These are phyloP conservation scores for Solanum clarkiae DNA, from an alignment of 257 asterid genomes.

Conservation along the genomic window DNA sequence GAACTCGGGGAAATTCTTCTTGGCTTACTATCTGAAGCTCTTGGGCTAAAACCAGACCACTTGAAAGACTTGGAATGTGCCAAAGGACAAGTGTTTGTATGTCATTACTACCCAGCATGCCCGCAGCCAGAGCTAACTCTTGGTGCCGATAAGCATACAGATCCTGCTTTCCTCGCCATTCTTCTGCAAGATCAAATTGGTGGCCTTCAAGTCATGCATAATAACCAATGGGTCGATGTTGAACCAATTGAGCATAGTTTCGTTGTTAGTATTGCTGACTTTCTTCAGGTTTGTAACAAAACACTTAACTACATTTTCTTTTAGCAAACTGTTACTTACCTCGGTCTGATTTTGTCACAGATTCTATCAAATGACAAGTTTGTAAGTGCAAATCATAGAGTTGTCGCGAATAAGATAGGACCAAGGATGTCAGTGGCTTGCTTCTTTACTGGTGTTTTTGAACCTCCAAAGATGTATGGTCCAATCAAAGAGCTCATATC, in stretches of 20 bases:
- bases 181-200: conserved; percentile 55
- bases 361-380: conserved; percentile 51
- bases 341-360: conserved; percentile 6
- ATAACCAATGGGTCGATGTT: conserved; percentile 38
- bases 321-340: neutral
- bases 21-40: conserved; percentile 55
- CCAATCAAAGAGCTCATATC: conserved; percentile 47
- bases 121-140: conserved; percentile 60
- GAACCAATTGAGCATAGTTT: conserved; percentile 35
- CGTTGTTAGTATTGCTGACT: conserved; percentile 55
- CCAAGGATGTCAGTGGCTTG: conserved; percentile 66
- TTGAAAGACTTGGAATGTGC: conserved; percentile 30
- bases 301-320: too few relatives aligned
- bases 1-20: conserved; percentile 28
- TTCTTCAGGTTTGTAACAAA: conserved; percentile 42
- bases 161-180: conserved; percentile 46
- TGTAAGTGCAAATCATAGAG: conserved; percentile 53
- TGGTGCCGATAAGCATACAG: conserved; percentile 56
- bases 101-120: conserved; percentile 65
- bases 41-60: conserved; percentile 32
- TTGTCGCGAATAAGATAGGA: conserved; percentile 31
- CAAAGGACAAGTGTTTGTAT: conserved; percentile 11
- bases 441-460: conserved; percentile 30
- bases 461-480: conserved; percentile 23
- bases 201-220: conserved; percentile 54